Evolutionary conservation across 345 rosid species (phyloP).

Genomic region (Lagerstroemia speciosa): DNA sequence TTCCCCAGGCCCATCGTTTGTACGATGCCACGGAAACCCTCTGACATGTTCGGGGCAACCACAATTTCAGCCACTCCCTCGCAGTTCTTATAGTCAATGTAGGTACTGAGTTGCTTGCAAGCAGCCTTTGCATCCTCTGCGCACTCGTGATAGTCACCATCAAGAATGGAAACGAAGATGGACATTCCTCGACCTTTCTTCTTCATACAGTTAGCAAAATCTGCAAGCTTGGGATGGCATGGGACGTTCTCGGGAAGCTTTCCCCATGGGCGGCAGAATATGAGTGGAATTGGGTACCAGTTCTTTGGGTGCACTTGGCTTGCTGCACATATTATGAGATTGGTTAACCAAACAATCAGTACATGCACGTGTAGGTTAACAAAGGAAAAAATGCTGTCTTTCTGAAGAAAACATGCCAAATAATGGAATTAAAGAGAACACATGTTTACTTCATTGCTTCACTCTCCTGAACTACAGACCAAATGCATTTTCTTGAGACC

Average conservation of each 20-base stretch:
- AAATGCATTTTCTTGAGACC: too few relatives aligned
- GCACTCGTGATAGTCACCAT: slow-evolving; percentile 87
- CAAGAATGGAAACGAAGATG: slow-evolving; percentile 76
- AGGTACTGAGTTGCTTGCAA: slow-evolving; percentile 74
- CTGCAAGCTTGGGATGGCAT: slow-evolving; percentile 97
- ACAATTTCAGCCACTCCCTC: slow-evolving; percentile 99
- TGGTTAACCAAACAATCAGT: neutral
- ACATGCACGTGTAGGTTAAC: neutral
- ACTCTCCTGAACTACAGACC: neutral
- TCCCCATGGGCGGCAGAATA: slow-evolving; percentile 99
- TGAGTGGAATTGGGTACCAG: slow-evolving; percentile 97
- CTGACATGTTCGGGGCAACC: slow-evolving; percentile 93
- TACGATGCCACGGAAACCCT: slow-evolving; percentile 93
- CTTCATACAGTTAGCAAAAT: slow-evolving; percentile 99
- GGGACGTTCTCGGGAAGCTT: slow-evolving; percentile 97
- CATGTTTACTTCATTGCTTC: neutral
- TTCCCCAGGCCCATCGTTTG: slow-evolving; percentile 99
- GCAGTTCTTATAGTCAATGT: slow-evolving; percentile 85
- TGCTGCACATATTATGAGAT: slow-evolving; percentile 39
- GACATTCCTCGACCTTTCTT: slow-evolving; percentile 99
- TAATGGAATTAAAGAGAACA: neutral
- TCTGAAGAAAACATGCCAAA: neutral
- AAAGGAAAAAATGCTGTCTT: neutral
- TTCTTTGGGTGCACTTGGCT: slow-evolving; percentile 98
- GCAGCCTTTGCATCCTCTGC: slow-evolving; percentile 96